These are phyloP conservation scores for Recurvomyces mirabilis DNA, from an alignment of 495 filamentous ascomycete genomes.

Conservation along the genomic window DNA sequence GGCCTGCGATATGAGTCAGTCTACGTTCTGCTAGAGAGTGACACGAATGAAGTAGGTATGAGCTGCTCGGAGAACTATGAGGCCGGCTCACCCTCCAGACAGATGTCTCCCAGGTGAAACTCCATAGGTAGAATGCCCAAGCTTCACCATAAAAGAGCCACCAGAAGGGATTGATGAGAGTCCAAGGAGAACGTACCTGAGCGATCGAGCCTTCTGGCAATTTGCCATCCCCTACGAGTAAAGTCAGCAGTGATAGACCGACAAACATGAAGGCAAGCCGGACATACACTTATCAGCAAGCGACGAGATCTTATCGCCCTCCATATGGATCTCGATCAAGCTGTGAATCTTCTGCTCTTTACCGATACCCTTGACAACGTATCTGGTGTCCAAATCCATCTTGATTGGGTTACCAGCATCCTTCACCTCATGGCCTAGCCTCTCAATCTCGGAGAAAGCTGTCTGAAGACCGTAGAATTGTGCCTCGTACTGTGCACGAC, in stretches of 20 bases:
- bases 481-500: conserved; percentile 39
- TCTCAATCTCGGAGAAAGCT: conserved; percentile 38
- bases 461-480: conserved; percentile 43
- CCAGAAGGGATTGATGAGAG: conserved; percentile 30
- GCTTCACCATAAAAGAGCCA: conserved; percentile 32
- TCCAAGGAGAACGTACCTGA: conserved; percentile 35
- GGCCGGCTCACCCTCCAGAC: conserved; percentile 25
- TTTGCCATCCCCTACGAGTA: conserved; percentile 35
- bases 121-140: conserved; percentile 34
- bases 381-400: conserved; percentile 41
- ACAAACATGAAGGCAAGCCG: neutral
- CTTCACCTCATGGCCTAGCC: conserved; percentile 39
- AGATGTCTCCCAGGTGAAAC: conserved; percentile 27
- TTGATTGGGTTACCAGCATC: conserved; percentile 44
- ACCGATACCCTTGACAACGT: conserved; percentile 41
- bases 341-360: conserved; percentile 43
- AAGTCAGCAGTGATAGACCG: neutral
- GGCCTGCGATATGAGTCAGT: conserved; percentile 32
- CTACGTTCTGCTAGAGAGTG: conserved; percentile 1
- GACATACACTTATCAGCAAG: conserved; percentile 41
- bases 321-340: conserved; percentile 36
- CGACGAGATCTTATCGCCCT: conserved; percentile 38
- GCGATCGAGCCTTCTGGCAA: conserved; percentile 38
- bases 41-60: too few relatives aligned
- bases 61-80: neutral